These are phyloP conservation scores for Colletotrichum sp. DNA, from an alignment of 2,329 filamentous ascomycete species.

Conservation along the genomic window DNA sequence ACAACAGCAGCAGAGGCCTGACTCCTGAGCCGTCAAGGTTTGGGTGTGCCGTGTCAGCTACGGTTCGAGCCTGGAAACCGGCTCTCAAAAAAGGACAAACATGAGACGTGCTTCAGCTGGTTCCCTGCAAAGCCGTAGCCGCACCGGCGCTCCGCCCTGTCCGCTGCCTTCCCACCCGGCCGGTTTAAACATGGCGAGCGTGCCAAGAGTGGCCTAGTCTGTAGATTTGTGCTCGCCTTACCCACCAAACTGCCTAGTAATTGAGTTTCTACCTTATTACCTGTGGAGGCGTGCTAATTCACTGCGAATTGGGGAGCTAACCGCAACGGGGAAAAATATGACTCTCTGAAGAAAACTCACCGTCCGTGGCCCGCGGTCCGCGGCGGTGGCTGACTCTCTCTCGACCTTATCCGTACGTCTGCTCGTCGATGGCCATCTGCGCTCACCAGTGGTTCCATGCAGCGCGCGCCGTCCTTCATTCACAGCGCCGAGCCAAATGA, in stretches of 20 bases:
- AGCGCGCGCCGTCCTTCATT: neutral
- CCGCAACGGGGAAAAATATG: neutral
- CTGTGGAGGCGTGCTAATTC: neutral
- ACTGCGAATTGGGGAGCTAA: neutral
- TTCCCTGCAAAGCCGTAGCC: neutral
- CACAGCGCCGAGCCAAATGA: neutral
- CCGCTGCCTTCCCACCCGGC: neutral
- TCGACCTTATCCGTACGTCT: neutral
- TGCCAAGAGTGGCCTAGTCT: neutral
- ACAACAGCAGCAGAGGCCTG: neutral
- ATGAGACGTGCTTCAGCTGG: neutral
- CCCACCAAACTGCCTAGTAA: neutral
- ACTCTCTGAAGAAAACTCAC: neutral
- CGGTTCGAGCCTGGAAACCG: neutral
- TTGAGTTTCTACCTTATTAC: conserved; percentile 11
- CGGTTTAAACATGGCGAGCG: conserved; percentile 2
- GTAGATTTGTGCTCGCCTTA: neutral
- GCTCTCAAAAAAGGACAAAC: neutral
- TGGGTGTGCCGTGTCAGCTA: neutral
- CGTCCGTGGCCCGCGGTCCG: neutral
- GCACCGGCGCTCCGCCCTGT: conserved; percentile 19
- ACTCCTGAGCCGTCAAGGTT: neutral
- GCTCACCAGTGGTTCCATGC: neutral
- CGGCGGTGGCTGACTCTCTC: neutral
- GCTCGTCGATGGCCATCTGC: neutral